These are phyloP conservation scores for Coemansia sp. DNA, from an alignment of 192 early-diverging fungal genomes.

Conservation along the genomic window DNA sequence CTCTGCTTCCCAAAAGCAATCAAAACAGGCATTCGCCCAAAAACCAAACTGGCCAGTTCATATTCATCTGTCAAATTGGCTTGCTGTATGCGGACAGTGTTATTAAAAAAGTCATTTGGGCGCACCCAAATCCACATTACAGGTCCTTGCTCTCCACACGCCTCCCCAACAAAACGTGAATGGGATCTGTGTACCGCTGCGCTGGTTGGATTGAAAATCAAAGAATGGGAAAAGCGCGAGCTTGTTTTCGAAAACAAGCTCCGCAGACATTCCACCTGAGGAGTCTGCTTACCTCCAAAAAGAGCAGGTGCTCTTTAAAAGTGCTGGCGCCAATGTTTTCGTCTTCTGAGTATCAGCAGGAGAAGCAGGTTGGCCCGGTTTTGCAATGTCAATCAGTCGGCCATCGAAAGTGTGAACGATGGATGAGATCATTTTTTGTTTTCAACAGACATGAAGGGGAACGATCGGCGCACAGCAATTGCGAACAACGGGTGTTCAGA, in stretches of 20 bases:
- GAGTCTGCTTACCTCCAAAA: not conserved
- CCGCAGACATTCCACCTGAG: not conserved
- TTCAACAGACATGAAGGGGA: not conserved
- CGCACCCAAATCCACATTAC: constrained; percentile 2
- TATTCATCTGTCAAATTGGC: not conserved
- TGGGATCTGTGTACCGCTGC: not conserved
- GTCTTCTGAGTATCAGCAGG: not conserved
- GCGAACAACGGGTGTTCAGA: not conserved
- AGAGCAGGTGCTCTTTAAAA: not conserved
- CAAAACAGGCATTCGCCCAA: not conserved
- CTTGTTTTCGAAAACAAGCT: not conserved
- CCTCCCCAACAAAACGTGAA: not conserved
- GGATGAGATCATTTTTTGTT: not conserved
- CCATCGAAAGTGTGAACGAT: not conserved
- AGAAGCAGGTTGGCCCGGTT: not conserved
- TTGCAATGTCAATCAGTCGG: not conserved
- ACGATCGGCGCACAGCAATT: constrained; percentile 6
- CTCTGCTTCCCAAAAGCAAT: no score
- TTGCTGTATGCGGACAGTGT: not conserved
- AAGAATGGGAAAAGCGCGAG: not conserved
- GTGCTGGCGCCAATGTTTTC: not conserved
- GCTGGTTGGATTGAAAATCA: not conserved
- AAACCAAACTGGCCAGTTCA: not conserved
- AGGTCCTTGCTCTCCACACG: not conserved
- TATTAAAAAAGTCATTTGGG: not conserved